phyloP scores from a whole-genome alignment of 106 monocot genomes.

The Xerophyta viscosa region DNA sequence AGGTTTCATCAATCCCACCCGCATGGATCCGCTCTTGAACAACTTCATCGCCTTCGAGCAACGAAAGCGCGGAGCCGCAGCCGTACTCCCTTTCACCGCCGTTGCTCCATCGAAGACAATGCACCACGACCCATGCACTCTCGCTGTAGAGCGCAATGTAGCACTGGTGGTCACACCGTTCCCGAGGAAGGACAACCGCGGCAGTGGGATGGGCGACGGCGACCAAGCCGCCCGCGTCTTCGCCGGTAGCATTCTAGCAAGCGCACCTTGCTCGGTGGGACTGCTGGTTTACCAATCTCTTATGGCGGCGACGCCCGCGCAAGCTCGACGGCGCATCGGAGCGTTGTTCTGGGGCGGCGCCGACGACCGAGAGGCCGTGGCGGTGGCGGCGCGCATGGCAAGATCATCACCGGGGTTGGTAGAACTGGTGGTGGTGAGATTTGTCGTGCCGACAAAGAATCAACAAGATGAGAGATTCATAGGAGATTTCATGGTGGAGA shows the following conservation, averaged over 20 bases:
- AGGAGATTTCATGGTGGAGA: conserved; percentile 4
- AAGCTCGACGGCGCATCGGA: neutral
- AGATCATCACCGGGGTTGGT: neutral
- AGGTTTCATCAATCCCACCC: conserved; percentile 20
- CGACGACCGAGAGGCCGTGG: conserved; percentile 45
- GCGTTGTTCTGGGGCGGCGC: conserved; percentile 45
- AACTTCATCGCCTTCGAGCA: conserved; percentile 33
- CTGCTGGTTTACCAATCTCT: conserved; percentile 13
- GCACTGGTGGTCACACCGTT: conserved; percentile 26
- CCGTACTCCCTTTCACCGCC: conserved; percentile 34
- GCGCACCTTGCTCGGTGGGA: conserved; percentile 46
- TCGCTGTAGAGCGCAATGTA: conserved; percentile 20
- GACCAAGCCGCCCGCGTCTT: conserved; percentile 7
- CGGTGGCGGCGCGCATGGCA: conserved; percentile 26
- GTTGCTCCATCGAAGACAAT: conserved; percentile 23
- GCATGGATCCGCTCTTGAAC: conserved; percentile 32
- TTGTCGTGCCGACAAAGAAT: conserved; percentile 5
- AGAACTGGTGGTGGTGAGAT: neutral
- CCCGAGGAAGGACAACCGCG: neutral
- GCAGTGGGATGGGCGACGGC: neutral
- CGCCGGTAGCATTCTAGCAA: conserved; percentile 1
- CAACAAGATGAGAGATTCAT: conserved; percentile 12
- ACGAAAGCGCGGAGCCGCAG: conserved; percentile 11
- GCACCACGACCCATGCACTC: conserved; percentile 42
- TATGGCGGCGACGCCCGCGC: neutral